Percentiles rank a stretch among this genome's conserved stretches.
Evolutionary conservation across 225 moss, liverwort and hornwort species (phyloP).

Genomic region (Neckera pumila): DNA sequence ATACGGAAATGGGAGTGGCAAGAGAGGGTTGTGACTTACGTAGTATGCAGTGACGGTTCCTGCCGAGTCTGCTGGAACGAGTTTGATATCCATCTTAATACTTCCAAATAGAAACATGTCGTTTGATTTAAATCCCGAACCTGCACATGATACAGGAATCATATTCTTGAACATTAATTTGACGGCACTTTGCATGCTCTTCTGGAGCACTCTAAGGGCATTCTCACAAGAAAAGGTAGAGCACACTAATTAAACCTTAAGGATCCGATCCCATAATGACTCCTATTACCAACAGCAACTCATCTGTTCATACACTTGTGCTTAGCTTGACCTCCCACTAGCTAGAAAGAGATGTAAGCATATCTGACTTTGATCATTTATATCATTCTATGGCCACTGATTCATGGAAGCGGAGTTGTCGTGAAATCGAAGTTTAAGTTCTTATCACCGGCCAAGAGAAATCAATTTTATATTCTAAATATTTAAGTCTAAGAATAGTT

Average conservation of each 20-base stretch:
- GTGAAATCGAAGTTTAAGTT: background rate
- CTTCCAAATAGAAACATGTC: slow-evolving; percentile 29
- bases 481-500: background rate
- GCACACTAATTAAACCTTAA: background rate
- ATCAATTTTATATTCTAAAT: background rate
- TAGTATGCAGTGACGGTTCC: slow-evolving; percentile 50
- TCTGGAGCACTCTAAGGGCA: background rate
- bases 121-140: slow-evolving; percentile 34
- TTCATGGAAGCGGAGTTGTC: background rate
- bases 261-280: background rate
- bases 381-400: background rate
- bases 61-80: slow-evolving; percentile 37
- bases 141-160: background rate
- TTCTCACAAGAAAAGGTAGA: background rate
- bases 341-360: background rate
- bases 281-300: background rate
- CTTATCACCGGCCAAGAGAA: background rate
- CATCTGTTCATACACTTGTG: background rate
- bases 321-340: background rate
- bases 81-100: slow-evolving; percentile 45
- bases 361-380: background rate
- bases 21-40: slow-evolving; percentile 1
- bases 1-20: background rate
- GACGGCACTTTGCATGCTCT: background rate
- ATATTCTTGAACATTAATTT: background rate